Base-by-base conservation (phyloP, 495 filamentous ascomycete genomes). In the Talaromyces proteolyticus region DNA sequence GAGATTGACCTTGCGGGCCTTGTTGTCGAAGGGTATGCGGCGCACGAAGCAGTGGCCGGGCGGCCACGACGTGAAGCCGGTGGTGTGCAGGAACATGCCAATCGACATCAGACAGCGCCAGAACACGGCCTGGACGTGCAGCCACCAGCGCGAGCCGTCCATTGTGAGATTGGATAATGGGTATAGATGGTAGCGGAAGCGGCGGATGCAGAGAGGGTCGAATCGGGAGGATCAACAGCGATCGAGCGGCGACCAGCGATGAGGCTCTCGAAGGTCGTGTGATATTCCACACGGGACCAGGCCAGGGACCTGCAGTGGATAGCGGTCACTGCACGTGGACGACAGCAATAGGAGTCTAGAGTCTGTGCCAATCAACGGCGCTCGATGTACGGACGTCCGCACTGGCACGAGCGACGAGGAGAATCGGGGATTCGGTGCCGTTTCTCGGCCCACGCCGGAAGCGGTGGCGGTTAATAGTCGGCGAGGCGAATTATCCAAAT, bases 61-160 rank as follows among this genome's bases (percentile, higher is more conserved):
- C 0, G 88, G 86, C 14, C 78, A 74, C 0, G 89, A 86, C 5
- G 75, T 65, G 25, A 43, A 46, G 0, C 86, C 78, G 41, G 88
- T 66, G 26, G 75, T 79, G 62, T 95, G 89, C 7, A 95, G 69
- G 38, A 77, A 69, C 86, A 93, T 89, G 59, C 89, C 89, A 23
- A 90, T 70, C 52, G 72, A 74, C 78, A 91, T 89, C n/a, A 92
- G 68, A 53, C 76, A 74, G 39, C 90, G 77, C 88, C 88, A 93
- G 62, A 87, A 75, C 25, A 70, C 62, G 42, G 91, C 90, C 61
- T 91, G 82, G 53, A 85, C 52, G 23, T 75, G 72, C n/a, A 93
- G 80, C 58, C 84, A 78, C 75, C 81, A 39, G 47, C 1, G 21
- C 2, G 25, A 17, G 29, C 83, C 68, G 19, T 62, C 51, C 72